Conservation (phyloP, 2,329 filamentous ascomycete genomes). For the Diaporthe velutina region DNA sequence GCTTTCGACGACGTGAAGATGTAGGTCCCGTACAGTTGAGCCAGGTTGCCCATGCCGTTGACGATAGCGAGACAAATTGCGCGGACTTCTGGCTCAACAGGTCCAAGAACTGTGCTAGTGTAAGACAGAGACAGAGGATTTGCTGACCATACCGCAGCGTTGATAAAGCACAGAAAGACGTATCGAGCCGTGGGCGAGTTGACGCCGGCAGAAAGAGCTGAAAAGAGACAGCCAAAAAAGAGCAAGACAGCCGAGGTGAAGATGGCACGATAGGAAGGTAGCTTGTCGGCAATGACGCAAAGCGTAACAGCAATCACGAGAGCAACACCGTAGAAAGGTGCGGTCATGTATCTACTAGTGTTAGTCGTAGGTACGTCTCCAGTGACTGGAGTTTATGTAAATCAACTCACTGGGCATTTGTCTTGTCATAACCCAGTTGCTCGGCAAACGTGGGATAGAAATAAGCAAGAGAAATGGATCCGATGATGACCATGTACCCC, state of each 20-base stretch:
- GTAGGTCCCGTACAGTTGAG: not conserved
- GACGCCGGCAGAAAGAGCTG: not conserved
- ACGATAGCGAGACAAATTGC: not conserved
- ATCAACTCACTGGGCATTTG: not conserved
- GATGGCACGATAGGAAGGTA: not conserved
- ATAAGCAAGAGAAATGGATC: not conserved
- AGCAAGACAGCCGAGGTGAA: not conserved
- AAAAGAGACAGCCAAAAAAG: not conserved
- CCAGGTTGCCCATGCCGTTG: not conserved
- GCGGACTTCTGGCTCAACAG: not conserved
- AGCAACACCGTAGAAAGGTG: not conserved
- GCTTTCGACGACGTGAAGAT: not conserved
- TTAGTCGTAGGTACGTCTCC: not conserved
- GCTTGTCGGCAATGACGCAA: not conserved
- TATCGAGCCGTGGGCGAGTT: not conserved
- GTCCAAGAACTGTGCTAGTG: not conserved
- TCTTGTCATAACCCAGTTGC: not conserved
- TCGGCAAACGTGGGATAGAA: not conserved
- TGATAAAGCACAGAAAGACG: not conserved
- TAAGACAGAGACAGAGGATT: not conserved
- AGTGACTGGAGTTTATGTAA: not conserved
- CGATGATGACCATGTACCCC: not conserved
- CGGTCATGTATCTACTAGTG: not conserved
- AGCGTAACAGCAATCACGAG: not conserved
- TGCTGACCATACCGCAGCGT: not conserved